phyloP scores from a whole-genome alignment of 2,329 filamentous ascomycete genomes.

The Ophiognomonia clavigignenti-juglandacearum region DNA sequence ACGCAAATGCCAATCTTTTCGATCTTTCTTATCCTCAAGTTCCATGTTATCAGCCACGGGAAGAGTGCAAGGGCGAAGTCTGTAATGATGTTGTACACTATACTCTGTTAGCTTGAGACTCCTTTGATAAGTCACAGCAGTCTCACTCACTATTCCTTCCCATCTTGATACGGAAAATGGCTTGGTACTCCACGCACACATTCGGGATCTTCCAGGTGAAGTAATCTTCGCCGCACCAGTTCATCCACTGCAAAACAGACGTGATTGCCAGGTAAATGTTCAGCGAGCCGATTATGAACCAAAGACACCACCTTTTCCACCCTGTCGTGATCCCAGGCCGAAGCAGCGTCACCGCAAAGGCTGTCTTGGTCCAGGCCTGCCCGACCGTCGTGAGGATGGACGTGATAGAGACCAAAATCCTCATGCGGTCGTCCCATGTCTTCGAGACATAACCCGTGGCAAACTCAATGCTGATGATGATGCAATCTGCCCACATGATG shows the following conservation, averaged over 20 bases:
- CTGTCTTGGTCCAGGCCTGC: constrained; percentile 31
- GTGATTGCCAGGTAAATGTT: constrained; percentile 42
- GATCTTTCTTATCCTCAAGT: constrained; percentile 39
- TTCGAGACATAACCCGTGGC: constrained; percentile 44
- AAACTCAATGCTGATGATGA: constrained; percentile 40
- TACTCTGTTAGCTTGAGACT: neutral
- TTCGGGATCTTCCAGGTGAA: constrained; percentile 41
- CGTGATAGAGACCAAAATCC: constrained; percentile 43
- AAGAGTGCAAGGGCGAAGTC: constrained; percentile 46
- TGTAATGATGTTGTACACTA: constrained; percentile 49
- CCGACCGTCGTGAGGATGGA: constrained; percentile 33
- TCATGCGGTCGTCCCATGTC: constrained; percentile 46
- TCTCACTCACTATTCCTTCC: constrained; percentile 41
- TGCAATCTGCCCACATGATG: constrained; percentile 38
- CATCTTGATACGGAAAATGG: constrained; percentile 41
- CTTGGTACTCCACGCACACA: constrained; percentile 34
- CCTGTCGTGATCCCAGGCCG: constrained; percentile 33
- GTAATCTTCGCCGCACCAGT: constrained; percentile 34
- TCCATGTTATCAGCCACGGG: constrained; percentile 45
- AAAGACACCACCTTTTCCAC: constrained; percentile 37
- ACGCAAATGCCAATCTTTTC: constrained; percentile 47
- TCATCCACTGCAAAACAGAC: constrained; percentile 44
- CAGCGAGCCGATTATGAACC: constrained; percentile 45
- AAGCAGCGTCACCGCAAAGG: constrained; percentile 32
- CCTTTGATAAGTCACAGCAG: too few relatives aligned